Percentiles rank a stretch among this genome's conserved stretches.
Evolutionary conservation across 1,284 basidiomycete genomes (phyloP).

Genomic region (Leccinum subspadiceum): DNA sequence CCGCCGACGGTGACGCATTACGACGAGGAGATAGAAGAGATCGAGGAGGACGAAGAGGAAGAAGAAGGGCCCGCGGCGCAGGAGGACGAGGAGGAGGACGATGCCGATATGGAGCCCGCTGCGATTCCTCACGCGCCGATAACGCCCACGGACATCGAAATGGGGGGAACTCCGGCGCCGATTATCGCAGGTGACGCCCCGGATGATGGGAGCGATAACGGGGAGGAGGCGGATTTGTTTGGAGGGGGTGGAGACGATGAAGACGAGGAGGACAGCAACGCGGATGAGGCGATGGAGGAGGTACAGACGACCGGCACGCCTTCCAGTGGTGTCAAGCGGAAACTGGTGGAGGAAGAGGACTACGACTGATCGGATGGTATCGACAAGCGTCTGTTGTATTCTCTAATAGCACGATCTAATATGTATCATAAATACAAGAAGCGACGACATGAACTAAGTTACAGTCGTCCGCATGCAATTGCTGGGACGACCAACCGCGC

Average conservation of each 20-base stretch:
- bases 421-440: conserved; percentile 29
- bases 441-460: not conserved
- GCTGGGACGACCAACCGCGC: not conserved
- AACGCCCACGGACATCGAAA: conserved; percentile 65
- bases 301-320: conserved; percentile 51
- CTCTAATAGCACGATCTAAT: conserved; percentile 22
- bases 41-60: conserved; percentile 51
- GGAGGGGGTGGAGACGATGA: conserved; percentile 67
- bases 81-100: conserved; percentile 50
- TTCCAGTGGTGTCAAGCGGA: conserved; percentile 69
- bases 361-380: conserved; percentile 53
- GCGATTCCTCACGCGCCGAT: conserved; percentile 39
- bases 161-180: conserved; percentile 44
- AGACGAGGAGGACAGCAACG: conserved; percentile 61
- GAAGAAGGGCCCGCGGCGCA: conserved; percentile 6
- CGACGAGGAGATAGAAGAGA: conserved; percentile 77
- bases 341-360: conserved; percentile 81
- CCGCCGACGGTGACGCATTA: conserved; percentile 71
- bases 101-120: conserved; percentile 62
- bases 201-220: conserved; percentile 65
- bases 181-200: conserved; percentile 39
- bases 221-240: conserved; percentile 62
- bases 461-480: not conserved
- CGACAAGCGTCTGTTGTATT: conserved; percentile 11
- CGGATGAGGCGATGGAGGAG: conserved; percentile 68